Evolutionary conservation across 306 rosid genomes (phyloP), one percentile per base, ranked within the genome.

Genomic region (Malus sieversii): DNA sequence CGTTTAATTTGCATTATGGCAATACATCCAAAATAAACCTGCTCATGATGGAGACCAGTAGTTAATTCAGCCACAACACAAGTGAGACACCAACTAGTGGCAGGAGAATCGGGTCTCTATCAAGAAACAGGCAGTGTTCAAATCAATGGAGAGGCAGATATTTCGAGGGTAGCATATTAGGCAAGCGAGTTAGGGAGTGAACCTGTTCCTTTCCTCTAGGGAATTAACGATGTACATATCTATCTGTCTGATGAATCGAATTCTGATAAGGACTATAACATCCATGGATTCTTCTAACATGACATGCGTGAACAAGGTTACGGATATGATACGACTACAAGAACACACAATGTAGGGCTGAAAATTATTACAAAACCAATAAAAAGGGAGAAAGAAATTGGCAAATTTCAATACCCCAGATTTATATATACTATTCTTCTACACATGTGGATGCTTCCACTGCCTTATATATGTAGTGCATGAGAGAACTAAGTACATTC

Each of bases 11-110:
- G 42, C 42, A 38, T 7, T 38, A 38, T 38, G 42, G 42, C 42
- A 38, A 38, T 38, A 38, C 68, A 30, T 32, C 23, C 5, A 32
- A 32, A 64, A 16, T 38, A 33, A 66, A 66, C 14, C 13, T 18
- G 42, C 58, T 60, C 9, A 4, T 10, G 35, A 40, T 4, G 55
- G 14, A 45, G 64, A 73, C 62, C 57, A 40, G 60, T 61, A 60
- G 60, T 55, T 60, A 18, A 58, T 11, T 23, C 23, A 57, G 16
- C 11, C 76, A 68, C 15, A 23, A 53, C 77, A 52, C 64, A 62
- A 4, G 32, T 16, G 23, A 53, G 73, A 78, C 72, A 71, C 53
- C n/a, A 18, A 51, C 18, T 71, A 79, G 83, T 83, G 86, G 75
- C 18, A 20, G 67, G 42, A 40, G 73, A 75, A 66, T 75, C 51